Evolutionary conservation across 805 yeast species (phyloP).

Genomic region (Lipomyces anomalus): DNA sequence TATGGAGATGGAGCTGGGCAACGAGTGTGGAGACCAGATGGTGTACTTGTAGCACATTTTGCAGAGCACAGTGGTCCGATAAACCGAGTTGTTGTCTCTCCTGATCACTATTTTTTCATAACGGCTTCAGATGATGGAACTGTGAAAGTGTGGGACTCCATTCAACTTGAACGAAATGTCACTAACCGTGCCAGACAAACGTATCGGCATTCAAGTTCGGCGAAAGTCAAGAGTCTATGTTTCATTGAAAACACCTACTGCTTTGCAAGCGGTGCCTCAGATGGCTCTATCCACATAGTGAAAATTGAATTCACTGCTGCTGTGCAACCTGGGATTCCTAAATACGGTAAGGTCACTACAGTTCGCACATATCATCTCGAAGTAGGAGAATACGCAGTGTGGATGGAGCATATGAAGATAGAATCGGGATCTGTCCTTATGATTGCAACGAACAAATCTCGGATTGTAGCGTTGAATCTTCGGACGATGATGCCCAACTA

Average conservation of each 20-base stretch:
- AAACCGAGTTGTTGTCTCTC: conserved; percentile 53
- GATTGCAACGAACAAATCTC: conserved; percentile 49
- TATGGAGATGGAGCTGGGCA: conserved; percentile 1
- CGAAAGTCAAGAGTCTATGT: conserved; percentile 28
- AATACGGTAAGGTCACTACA: conserved; percentile 26
- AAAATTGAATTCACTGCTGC: conserved; percentile 25
- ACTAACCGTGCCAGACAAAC: conserved; percentile 31
- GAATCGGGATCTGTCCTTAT: conserved; percentile 43
- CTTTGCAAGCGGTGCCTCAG: conserved; percentile 30
- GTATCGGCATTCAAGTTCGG: conserved; percentile 17
- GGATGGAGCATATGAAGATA: conserved; percentile 40
- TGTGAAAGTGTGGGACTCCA: conserved; percentile 72
- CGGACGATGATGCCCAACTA: conserved; percentile 42
- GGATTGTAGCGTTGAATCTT: conserved; percentile 52
- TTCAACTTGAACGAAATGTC: conserved; percentile 57
- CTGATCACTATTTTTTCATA: conserved; percentile 59
- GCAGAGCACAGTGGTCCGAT: conserved; percentile 58
- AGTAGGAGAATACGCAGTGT: conserved; percentile 42
- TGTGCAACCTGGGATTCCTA: conserved; percentile 16
- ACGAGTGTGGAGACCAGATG: conserved; percentile 39
- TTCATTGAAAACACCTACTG: conserved; percentile 30
- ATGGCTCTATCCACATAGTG: conserved; percentile 30
- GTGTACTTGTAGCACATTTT: conserved; percentile 56
- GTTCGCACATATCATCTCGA: conserved; percentile 42
- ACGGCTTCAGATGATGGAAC: conserved; percentile 74